Conservation (phyloP, 1,284 basidiomycete species). For the Stereum hirsutum region DNA sequence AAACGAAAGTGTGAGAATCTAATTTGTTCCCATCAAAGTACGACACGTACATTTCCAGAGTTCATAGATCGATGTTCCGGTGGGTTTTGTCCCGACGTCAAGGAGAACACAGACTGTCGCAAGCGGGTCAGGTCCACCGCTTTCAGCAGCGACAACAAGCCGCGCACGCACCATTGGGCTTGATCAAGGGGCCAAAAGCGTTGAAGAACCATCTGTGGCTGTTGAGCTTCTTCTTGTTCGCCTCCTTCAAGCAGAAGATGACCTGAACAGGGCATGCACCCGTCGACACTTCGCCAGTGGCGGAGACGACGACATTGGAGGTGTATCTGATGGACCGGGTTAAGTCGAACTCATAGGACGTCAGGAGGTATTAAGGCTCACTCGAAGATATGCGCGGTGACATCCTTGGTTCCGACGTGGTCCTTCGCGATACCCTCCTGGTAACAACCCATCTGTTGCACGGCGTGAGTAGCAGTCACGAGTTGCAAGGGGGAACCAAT, state of each 20-base stretch:
- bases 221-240: constrained; percentile 94
- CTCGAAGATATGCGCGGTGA: constrained; percentile 93
- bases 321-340: constrained; percentile 51
- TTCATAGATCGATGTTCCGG: constrained; percentile 90
- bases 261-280: constrained; percentile 86
- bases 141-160: not conserved
- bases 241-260: constrained; percentile 89
- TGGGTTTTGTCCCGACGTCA: constrained; percentile 93
- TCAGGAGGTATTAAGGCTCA: constrained; percentile 22
- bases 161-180: constrained; percentile 55
- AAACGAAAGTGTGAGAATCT: not conserved
- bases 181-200: constrained; percentile 83
- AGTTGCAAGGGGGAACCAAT: constrained; percentile 12
- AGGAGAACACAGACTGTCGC: constrained; percentile 70
- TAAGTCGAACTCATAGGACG: not conserved
- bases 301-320: constrained; percentile 70
- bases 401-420: constrained; percentile 85
- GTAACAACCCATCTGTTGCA: constrained; percentile 82
- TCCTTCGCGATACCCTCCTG: constrained; percentile 96
- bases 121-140: not conserved
- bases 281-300: constrained; percentile 78
- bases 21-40: not conserved
- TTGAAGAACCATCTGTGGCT: constrained; percentile 98
- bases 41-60: constrained; percentile 74
- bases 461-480: constrained; percentile 1